A percentile compares a stretch with the other conserved stretches of the same genome.
Conservation (phyloP, 768 basidiomycete genomes). For the Termitomyces sp. region DNA sequence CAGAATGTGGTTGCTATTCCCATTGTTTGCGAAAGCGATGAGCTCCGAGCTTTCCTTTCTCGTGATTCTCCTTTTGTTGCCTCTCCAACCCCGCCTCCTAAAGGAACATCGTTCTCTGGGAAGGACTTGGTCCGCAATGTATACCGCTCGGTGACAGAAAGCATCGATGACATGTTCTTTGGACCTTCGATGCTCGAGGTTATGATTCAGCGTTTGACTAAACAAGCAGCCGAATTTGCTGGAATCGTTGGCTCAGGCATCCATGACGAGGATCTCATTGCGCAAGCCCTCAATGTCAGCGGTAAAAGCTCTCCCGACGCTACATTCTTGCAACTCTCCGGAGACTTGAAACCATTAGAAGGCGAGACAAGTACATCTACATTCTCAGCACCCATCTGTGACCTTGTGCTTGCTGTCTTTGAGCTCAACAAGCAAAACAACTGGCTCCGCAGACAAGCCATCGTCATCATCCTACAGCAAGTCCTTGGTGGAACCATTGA, state of each 20-base stretch:
- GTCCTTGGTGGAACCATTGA: conserved; percentile 95
- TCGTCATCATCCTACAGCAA: conserved; percentile 94
- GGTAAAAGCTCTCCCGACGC: conserved; percentile 64
- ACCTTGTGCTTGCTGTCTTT: conserved; percentile 88
- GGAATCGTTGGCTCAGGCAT: conserved; percentile 76
- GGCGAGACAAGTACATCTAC: conserved; percentile 86
- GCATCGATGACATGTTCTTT: conserved; percentile 96
- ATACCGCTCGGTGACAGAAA: conserved; percentile 88
- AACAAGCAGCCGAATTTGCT: conserved; percentile 85
- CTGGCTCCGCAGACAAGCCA: conserved; percentile 93
- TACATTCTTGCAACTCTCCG: conserved; percentile 64
- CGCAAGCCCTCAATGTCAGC: conserved; percentile 68
- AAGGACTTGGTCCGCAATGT: conserved; percentile 79
- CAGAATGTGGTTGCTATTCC: conserved; percentile 73
- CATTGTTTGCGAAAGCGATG: conserved; percentile 73
- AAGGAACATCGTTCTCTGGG: conserved; percentile 53
- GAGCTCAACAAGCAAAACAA: conserved; percentile 95
- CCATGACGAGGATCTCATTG: conserved; percentile 80
- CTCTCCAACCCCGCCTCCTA: conserved; percentile 36
- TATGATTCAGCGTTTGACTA: conserved; percentile 84
- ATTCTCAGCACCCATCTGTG: conserved; percentile 92
- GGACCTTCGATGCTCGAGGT: conserved; percentile 95
- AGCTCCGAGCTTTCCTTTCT: conserved; percentile 81
- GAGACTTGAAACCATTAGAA: conserved; percentile 74
- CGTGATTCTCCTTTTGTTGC: conserved; percentile 80